A percentile compares a stretch with the other conserved stretches of the same genome.
phyloP scores from a whole-genome alignment of 495 filamentous ascomycete species.

The Hyphodiscus hymeniophilus region DNA sequence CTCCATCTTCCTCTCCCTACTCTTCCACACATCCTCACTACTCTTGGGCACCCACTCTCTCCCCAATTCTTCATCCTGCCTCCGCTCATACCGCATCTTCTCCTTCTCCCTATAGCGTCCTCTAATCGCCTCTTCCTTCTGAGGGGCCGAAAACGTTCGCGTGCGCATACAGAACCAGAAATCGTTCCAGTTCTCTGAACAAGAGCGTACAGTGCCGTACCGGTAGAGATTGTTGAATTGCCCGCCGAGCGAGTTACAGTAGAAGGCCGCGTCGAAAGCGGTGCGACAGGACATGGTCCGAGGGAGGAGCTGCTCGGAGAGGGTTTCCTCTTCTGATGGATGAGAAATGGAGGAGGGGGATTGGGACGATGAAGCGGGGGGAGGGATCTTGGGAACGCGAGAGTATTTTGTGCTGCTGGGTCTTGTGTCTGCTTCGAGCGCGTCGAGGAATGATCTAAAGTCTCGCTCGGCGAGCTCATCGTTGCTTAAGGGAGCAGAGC shows the following conservation, averaged over 20 bases:
- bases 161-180: conserved; percentile 96
- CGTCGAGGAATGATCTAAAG: conserved; percentile 48
- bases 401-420: conserved; percentile 23
- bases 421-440: conserved; percentile 33
- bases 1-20: conserved; percentile 43
- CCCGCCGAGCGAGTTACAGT: conserved; percentile 87
- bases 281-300: conserved; percentile 78
- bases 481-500: conserved; percentile 27
- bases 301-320: conserved; percentile 56
- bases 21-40: conserved; percentile 90
- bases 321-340: conserved; percentile 9
- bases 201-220: conserved; percentile 63
- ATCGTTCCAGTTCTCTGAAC: conserved; percentile 74
- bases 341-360: conserved; percentile 7
- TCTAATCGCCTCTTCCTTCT: conserved; percentile 49
- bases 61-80: conserved; percentile 26
- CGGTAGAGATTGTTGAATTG: conserved; percentile 80
- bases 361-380: conserved; percentile 4
- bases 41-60: conserved; percentile 55
- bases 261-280: conserved; percentile 89
- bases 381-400: conserved; percentile 17
- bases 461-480: conserved; percentile 56
- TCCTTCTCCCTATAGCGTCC: conserved; percentile 68
- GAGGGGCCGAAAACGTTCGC: conserved; percentile 39
- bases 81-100: conserved; percentile 48